These are phyloP conservation scores for Dioszegia aurantiaca DNA, from an alignment of 768 basidiomycete species.

Conservation along the genomic window DNA sequence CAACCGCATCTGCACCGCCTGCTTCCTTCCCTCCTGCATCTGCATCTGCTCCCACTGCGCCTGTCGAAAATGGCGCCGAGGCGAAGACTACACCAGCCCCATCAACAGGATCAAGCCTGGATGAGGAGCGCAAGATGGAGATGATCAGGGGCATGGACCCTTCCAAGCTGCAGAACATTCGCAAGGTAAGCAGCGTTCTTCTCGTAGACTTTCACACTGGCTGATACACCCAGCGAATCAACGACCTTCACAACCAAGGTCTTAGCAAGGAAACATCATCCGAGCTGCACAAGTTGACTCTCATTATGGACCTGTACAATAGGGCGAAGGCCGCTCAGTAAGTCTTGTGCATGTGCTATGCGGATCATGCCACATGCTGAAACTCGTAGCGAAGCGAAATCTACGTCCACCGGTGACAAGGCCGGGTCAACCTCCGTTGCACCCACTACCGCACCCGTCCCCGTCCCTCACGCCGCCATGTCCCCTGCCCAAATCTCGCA, in stretches of 20 bases:
- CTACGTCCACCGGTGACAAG: neutral
- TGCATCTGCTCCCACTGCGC: neutral
- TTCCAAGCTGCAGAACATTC: slow-evolving; percentile 15
- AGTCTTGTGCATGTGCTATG: neutral
- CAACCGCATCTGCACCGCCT: neutral
- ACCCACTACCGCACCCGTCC: neutral
- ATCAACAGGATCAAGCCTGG: neutral
- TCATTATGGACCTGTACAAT: slow-evolving; percentile 37
- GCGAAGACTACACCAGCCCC: neutral
- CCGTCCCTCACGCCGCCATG: slow-evolving; percentile 38
- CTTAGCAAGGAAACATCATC: slow-evolving; percentile 32
- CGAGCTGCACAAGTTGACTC: slow-evolving; percentile 30
- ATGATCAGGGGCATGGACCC: slow-evolving; percentile 24
- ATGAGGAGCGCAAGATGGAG: slow-evolving; percentile 25
- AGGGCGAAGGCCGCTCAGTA: slow-evolving; percentile 31
- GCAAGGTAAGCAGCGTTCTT: slow-evolving; percentile 34
- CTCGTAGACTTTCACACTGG: neutral
- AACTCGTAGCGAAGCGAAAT: slow-evolving; percentile 7
- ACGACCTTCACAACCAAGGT: slow-evolving; percentile 36
- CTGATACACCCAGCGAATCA: slow-evolving; percentile 22
- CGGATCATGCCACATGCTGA: neutral
- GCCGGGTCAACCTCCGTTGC: neutral
- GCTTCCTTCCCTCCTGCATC: neutral
- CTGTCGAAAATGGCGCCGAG: neutral
- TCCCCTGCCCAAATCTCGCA: slow-evolving; percentile 51